Conservation (phyloP, 768 basidiomycete genomes). For the Suillus paluster region DNA sequence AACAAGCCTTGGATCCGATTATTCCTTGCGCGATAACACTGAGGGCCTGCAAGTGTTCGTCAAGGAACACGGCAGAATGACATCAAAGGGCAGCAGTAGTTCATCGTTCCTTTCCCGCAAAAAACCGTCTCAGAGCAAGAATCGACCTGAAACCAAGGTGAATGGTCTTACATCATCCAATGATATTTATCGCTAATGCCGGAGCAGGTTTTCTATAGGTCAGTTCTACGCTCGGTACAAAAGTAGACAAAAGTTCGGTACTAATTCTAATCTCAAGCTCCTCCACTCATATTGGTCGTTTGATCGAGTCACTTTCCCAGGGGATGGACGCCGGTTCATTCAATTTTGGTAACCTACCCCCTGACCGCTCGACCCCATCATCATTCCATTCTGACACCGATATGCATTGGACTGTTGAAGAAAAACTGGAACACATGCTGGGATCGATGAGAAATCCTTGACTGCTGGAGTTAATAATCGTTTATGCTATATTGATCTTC, state of each 20-base stretch:
- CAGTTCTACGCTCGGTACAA: constrained; percentile 3
- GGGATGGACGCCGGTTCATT: constrained; percentile 84
- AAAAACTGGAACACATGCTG: constrained; percentile 76
- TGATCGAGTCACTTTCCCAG: constrained; percentile 83
- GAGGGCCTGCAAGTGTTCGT: constrained; percentile 71
- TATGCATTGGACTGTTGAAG: constrained; percentile 73
- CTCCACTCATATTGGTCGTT: constrained; percentile 76
- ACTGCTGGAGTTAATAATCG: constrained; percentile 23
- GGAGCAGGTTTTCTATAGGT: constrained; percentile 33
- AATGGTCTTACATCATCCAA: constrained; percentile 23
- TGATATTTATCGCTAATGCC: constrained; percentile 5
- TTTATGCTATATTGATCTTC: constrained; percentile 24
- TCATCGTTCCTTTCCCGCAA: constrained; percentile 63
- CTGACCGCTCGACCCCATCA: constrained; percentile 62
- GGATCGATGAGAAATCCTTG: constrained; percentile 39
- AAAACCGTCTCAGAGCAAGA: constrained; percentile 55
- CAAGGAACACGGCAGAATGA: constrained; percentile 72
- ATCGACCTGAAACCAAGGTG: constrained; percentile 86
- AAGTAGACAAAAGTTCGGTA: constrained; percentile 38
- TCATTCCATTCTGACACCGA: constrained; percentile 66
- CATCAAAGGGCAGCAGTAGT: constrained; percentile 71
- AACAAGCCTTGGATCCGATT: constrained; percentile 76
- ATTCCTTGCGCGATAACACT: constrained; percentile 52
- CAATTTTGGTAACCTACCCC: constrained; percentile 60
- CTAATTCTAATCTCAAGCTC: constrained; percentile 68